Evolutionary conservation across 306 rosid species (phyloP).

Genomic region (Albizia julibrissin): DNA sequence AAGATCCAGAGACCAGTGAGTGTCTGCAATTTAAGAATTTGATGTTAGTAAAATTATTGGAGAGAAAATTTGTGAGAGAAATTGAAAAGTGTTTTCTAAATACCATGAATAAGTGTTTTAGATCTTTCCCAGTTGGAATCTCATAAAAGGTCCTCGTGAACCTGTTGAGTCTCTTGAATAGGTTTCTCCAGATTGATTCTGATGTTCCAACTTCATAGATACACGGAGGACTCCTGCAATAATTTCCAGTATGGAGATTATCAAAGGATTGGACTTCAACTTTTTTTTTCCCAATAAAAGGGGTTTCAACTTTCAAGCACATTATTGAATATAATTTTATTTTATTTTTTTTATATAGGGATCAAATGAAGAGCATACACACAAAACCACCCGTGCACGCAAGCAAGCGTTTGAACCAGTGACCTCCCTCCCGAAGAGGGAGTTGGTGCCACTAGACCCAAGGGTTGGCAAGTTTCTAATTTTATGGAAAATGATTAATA

Average conservation of each 20-base stretch:
- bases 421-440: too few species aligned
- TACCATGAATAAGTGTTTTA: constrained; percentile 59
- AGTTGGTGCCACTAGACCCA: too few species aligned
- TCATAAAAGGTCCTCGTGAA: constrained; percentile 46
- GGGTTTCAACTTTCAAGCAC: too few species aligned
- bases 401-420: too few species aligned
- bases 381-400: too few species aligned
- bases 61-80: background rate
- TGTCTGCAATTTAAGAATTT: constrained; percentile 49
- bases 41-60: constrained; percentile 9
- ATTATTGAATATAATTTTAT: too few species aligned
- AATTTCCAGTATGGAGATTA: background rate
- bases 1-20: constrained; percentile 49
- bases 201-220: constrained; percentile 46
- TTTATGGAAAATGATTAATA: too few species aligned
- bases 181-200: constrained; percentile 39
- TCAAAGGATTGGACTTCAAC: background rate
- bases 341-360: too few species aligned
- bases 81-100: constrained; percentile 7
- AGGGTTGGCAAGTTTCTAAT: too few species aligned
- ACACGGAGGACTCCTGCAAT: constrained; percentile 47
- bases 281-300: background rate
- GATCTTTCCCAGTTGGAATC: constrained; percentile 59
- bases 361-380: too few species aligned
- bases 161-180: constrained; percentile 37